Evolutionary conservation across 768 basidiomycete genomes (phyloP), one percentile per base, ranked within the genome.

Genomic region (Omphalotus guepiniiformis): DNA sequence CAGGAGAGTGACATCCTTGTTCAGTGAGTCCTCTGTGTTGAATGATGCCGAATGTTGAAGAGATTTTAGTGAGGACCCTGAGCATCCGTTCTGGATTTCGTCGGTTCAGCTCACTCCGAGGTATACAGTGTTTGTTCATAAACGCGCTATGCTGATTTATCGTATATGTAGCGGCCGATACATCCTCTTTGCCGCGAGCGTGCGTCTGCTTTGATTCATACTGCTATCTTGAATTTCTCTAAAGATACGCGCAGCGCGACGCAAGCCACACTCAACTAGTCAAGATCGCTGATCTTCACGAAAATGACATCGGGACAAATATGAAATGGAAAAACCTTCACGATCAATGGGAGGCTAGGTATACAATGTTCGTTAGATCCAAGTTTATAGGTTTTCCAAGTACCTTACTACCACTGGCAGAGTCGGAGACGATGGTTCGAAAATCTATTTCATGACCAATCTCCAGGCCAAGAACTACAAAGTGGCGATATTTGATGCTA

Each of bases 1-100:
- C 42, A 43, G 19, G 42, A 43, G 11, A 19, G 30, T 30, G 42
- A 43, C 28, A 32, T 29, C 16, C 42, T 43, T 43, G 28, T 43
- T 29, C 29, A 43, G 42, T 43, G 21, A 18, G 42, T 43, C 15
- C 19, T n/a, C 9, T 32, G 19, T 29, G 18, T 2, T 9, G 41
- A 9, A 15, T 29, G 8, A 13, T 7, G n/a, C 13, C 18, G 12
- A 25, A 27, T 9, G 2, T 42, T 29, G 4, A 41, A 21, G 23
- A 41, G 25, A 12, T 32, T 32, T 27, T 13, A 43, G 42, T 19
- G 29, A 43, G 28, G 42, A 43, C 19, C 29, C 42, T 12, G 42
- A 21, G 42, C 42, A 43, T 43, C 42, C 42, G 4, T 30, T 43
- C 15, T 43, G 42, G 42, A 25, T 43, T 19, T 43, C 26, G 42